Percentiles rank a stretch among this genome's conserved stretches.
Conservation (phyloP, 148 eudicot species). For the Vaccinium vitisidaea region DNA sequence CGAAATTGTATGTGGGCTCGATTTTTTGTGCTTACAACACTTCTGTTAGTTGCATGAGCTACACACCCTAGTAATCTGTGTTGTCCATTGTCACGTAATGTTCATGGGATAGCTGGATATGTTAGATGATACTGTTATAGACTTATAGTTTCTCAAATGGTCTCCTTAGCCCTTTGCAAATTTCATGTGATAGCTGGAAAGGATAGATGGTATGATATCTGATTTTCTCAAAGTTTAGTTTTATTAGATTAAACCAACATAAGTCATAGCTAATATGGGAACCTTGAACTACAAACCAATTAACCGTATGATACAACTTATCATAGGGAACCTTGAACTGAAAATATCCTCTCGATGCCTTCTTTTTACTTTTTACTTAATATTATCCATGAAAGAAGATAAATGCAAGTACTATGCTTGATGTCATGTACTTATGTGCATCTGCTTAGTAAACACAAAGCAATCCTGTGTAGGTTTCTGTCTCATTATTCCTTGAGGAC, state of each 20-base stretch:
- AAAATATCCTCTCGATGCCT: background rate
- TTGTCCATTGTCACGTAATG: background rate
- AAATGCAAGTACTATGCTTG: background rate
- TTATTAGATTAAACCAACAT: background rate
- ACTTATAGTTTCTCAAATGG: background rate
- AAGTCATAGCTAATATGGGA: background rate
- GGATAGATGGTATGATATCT: background rate
- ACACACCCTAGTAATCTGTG: background rate
- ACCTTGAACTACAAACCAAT: background rate
- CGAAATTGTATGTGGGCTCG: slow-evolving; percentile 49
- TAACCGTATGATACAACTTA: background rate
- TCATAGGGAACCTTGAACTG: background rate
- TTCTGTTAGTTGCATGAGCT: slow-evolving; percentile 9
- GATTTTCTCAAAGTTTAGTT: background rate
- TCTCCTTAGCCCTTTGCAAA: background rate
- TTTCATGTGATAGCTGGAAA: background rate
- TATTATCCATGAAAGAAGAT: background rate
- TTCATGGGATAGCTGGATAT: background rate
- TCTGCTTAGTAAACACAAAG: background rate
- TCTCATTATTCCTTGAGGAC: background rate
- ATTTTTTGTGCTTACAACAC: background rate
- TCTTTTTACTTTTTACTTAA: background rate
- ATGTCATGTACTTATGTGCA: background rate
- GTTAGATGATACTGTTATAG: background rate
- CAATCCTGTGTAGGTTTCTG: background rate